Base-by-base conservation (phyloP, 2,329 filamentous ascomycete species). In the Didymella arachidicola region DNA sequence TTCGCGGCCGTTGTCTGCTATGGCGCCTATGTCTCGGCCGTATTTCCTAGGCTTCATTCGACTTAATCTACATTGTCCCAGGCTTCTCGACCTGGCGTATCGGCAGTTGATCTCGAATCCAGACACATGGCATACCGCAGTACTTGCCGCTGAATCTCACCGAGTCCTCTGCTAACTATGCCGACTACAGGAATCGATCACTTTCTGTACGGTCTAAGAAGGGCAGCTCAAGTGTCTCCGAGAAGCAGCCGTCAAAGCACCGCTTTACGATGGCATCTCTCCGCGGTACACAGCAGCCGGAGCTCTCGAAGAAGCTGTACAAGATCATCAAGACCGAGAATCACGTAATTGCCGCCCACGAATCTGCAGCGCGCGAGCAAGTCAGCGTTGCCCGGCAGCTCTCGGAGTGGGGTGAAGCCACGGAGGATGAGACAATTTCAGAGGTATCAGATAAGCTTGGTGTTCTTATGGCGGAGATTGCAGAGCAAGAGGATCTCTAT, bases 361-460 rank as follows among this genome's bases (percentile, higher is more conserved):
- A 97, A 80, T 81, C 87, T 7, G 95, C 94, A 7, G 92, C 89
- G 47, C 90, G 89, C 59, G 94, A 97, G 81, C 91, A 93, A 57
- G 80, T 92, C 60, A 87, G 87, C 48, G 93, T 98, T 71, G 95
- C 93, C 16, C 87, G 88, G 11, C 94, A 98, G 81, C 86, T 99
- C 43, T 96, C 92, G 7, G 93, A 98, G 68, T 99, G 95, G 95
- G 95, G 95, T 57, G 93, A 98, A 80, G 86, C 91, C 60, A 97
- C 93, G 2, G 86, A 87, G 52, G 95, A 99, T 72, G 92, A 96
- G 61, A 87, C 88, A 50, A 84, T 98, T 71, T 92, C 87, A 51
- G 95, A 98, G 74, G 86, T 99, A 67, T 93, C 91, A 59, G 95
- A 98, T 84, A 99, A 99, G 84, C 84, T 99, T 51, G 95, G 93